Percentiles rank a stretch among this genome's conserved stretches.
Conservation (phyloP, 768 basidiomycete genomes). For the Clathrus columnatus region DNA sequence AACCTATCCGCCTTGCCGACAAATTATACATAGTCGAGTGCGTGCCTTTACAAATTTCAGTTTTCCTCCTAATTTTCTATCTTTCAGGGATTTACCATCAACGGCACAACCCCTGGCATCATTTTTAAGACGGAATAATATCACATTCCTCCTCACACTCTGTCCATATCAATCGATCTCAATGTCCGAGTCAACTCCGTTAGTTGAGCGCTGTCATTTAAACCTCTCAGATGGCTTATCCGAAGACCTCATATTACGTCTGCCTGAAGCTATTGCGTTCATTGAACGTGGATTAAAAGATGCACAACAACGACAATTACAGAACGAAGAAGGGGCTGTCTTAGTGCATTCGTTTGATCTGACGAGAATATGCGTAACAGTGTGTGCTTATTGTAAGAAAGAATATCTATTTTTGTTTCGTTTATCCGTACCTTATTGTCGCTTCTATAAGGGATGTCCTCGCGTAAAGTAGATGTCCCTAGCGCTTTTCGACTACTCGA, state of each 20-base stretch:
- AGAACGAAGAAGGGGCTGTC: background rate
- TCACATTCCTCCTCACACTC: conserved; percentile 7
- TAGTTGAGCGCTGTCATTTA: conserved; percentile 6
- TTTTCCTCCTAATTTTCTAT: background rate
- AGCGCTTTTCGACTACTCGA: conserved; percentile 8
- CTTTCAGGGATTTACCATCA: conserved; percentile 6
- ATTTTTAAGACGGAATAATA: background rate
- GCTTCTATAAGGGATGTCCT: conserved; percentile 2
- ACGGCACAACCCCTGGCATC: conserved; percentile 1
- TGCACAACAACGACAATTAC: background rate
- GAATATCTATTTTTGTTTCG: background rate
- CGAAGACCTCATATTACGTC: conserved; percentile 4
- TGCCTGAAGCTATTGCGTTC: conserved; percentile 8
- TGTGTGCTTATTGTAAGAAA: conserved; percentile 9
- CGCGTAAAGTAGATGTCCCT: background rate
- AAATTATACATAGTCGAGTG: conserved; percentile 6
- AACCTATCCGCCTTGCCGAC: conserved; percentile 4
- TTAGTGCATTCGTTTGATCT: conserved; percentile 10
- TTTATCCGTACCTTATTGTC: background rate
- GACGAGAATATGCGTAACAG: conserved; percentile 1
- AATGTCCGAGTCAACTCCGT: conserved; percentile 4
- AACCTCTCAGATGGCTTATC: conserved; percentile 3
- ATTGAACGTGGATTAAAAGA: conserved; percentile 3
- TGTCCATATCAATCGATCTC: conserved; percentile 5
- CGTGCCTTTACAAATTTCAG: background rate